Conservation (phyloP, 305 asterid species). For the Salvia sclarea region DNA sequence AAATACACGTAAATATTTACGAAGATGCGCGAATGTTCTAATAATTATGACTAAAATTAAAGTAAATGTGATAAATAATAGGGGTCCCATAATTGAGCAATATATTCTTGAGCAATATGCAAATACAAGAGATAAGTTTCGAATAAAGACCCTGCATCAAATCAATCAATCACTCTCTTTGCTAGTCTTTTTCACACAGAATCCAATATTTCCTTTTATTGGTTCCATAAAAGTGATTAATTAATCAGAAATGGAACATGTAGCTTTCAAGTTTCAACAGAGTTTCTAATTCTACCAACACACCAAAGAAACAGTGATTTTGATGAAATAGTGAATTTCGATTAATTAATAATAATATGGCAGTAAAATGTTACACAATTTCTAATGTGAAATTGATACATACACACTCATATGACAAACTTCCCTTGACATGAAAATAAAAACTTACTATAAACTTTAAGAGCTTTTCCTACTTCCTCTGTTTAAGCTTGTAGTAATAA, state of each 20-base stretch:
- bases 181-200: slow-evolving; percentile 24
- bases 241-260: not conserved
- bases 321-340: not conserved
- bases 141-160: slow-evolving; percentile 33
- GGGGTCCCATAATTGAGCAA: slow-evolving; percentile 4
- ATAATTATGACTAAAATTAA: not conserved
- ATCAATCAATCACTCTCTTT: slow-evolving; percentile 24
- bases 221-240: not conserved
- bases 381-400: slow-evolving; percentile 12
- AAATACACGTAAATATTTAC: too few relatives aligned
- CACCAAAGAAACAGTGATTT: not conserved
- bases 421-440: not conserved
- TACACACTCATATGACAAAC: slow-evolving; percentile 15
- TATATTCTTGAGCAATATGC: slow-evolving; percentile 12
- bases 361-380: not conserved
- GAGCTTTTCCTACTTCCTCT: not conserved
- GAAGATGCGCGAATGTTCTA: not conserved
- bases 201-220: slow-evolving; percentile 17
- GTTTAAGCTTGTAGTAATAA: slow-evolving; percentile 8
- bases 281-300: not conserved
- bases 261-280: too few relatives aligned
- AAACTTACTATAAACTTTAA: not conserved
- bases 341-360: not conserved
- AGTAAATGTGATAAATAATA: not conserved
- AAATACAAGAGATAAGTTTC: slow-evolving; percentile 38